Evolutionary conservation across 441 rosid species (phyloP), one percentile per base, ranked within the genome.

Genomic region (Adansonia grandidieri): DNA sequence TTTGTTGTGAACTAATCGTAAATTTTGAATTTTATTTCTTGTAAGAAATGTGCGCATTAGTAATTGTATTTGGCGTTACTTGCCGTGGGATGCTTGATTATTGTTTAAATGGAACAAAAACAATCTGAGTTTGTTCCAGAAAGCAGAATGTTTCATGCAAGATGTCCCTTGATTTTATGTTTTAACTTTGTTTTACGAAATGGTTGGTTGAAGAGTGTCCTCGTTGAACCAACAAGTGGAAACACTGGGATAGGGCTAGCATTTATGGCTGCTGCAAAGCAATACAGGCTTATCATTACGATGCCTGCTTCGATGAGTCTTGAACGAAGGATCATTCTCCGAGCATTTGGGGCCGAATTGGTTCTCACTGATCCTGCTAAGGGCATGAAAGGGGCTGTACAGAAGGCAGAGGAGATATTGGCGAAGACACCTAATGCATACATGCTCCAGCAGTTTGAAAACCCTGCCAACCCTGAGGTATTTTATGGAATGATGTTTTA

Each of bases 281-380:
- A 90, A 8, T 94, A 94, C 80, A 89, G 79, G 84, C 94, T 91
- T 76, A 88, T 92, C 73, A 91, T 94, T 77, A 92, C 96, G 9
- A 92, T 92, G 98, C 98, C 98, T 48, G 94, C 98, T 71, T 94
- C 98, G 2, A 94, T 91, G 97, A 92, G 95, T 86, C 76, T 88
- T 5, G 98, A 94, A 80, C 91, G 97, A 83, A 90, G 97, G 83
- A 91, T 89, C 79, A 90, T 94, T 84, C 98, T 94, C 83, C 84
- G 87, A 50, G 97, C 98, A 74, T 94, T 94, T 81, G 98, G 98
- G 60, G 96, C 93, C 44, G 88, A 94, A 78, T 79, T 94, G 87
- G 91, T 94, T 76, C 86, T 92, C n/a, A 94, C 98, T 2, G 92
- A 92, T 81, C 97, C 97, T 40, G 93, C 95, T 45, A 87, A 87